Evolutionary conservation across 441 rosid genomes (phyloP), one percentile per base, ranked within the genome.

Genomic region (Pelargonium australe): DNA sequence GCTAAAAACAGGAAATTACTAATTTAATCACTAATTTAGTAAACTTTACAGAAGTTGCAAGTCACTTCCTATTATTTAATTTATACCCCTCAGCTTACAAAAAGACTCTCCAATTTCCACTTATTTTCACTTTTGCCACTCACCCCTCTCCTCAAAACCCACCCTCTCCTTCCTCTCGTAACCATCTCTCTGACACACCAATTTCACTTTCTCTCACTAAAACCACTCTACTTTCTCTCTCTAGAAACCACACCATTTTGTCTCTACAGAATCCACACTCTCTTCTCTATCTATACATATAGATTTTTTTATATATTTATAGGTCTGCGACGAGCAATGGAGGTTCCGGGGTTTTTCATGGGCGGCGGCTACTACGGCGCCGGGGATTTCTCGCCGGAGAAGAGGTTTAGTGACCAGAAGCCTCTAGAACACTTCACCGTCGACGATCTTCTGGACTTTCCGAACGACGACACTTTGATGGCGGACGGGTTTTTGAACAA

Each of bases 391-490:
- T 78, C 74, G n/a, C 53, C 80, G 20, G 85, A 80, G 72, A 82
- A 76, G 72, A 74, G 72, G 72, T 41, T 65, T 20, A 51, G 75
- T 0, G 81, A 82, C 31, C 81, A 71, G 68, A 80, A 80, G 45
- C 31, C 68, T 4, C 64, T 74, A 2, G 88, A 80, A 28, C 83
- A 80, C 43, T 88, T 86, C 79, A 77, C 73, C 77, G 90, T 95
- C 72, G 98, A 95, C 55, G 97, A 95, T 76, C 77, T 95, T 65
- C 84, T 92, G 61, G 96, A 95, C 68, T 89, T 95, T 72, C 95
- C 99, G 63, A 68, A 73, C 73, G 94, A 83, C 40, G 96, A 93
- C 58, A 71, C 17, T 10, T 34, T 72, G 43, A 70, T 72, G 73
- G 53, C 37, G 23, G 89, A 78, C 7, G 87, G 82, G 5, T 80